Evolutionary conservation across 129 eudicot species (phyloP).

Genomic region (Lonicera japonica): DNA sequence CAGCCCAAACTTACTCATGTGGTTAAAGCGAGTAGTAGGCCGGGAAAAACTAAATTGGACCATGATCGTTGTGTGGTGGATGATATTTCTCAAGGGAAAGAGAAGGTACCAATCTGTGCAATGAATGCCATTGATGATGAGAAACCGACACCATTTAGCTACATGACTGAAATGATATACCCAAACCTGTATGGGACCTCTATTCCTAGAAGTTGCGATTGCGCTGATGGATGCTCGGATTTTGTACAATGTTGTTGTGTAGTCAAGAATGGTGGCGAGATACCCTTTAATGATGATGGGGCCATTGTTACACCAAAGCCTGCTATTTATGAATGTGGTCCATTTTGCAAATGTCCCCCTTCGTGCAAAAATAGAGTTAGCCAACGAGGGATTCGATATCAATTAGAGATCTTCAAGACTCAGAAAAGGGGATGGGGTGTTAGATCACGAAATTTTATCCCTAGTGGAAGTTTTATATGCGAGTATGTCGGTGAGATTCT

Average conservation of each 20-base stretch:
- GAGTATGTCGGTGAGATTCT: conserved; percentile 37
- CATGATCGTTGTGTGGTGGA: background rate
- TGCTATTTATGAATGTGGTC: conserved; percentile 41
- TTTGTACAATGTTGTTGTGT: conserved; percentile 26
- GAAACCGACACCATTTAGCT: conserved; percentile 21
- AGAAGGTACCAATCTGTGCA: conserved; percentile 20
- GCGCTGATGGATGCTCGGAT: conserved; percentile 31
- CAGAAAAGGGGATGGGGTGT: conserved; percentile 40
- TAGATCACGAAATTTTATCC: conserved; percentile 21
- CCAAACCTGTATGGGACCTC: conserved; percentile 5
- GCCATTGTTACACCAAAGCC: conserved; percentile 14
- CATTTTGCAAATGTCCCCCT: conserved; percentile 43
- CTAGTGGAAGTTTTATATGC: conserved; percentile 36
- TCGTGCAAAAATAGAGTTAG: conserved; percentile 39
- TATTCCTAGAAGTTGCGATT: conserved; percentile 20
- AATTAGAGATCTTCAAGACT: conserved; percentile 41
- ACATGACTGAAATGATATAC: conserved; percentile 18
- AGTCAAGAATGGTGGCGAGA: conserved; percentile 22
- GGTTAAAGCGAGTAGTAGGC: background rate
- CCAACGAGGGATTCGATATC: conserved; percentile 26
- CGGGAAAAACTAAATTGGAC: background rate
- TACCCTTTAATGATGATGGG: conserved; percentile 28
- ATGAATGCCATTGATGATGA: conserved; percentile 24
- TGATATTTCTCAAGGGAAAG: conserved; percentile 36
- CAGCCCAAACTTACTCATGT: conserved; percentile 20